Percentiles rank a stretch among this genome's conserved stretches.
phyloP scores from a whole-genome alignment of 805 yeast species.

The Hanseniaspora vineae region DNA sequence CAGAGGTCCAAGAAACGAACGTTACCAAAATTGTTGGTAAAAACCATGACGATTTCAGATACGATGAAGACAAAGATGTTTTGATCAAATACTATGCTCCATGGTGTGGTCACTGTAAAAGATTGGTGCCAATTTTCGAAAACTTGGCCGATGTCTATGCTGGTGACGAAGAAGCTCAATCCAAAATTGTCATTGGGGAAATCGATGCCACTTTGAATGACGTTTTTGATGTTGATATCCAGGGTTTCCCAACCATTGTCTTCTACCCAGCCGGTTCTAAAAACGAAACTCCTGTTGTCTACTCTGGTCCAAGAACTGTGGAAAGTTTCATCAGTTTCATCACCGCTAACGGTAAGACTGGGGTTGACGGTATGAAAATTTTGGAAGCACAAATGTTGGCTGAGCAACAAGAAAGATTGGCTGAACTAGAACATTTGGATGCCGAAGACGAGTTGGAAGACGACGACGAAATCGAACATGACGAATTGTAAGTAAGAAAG shows the following conservation, averaged over 20 bases:
- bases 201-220: conserved; percentile 87
- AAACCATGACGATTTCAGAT: conserved; percentile 60
- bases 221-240: conserved; percentile 56
- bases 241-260: conserved; percentile 87
- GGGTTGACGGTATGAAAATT: conserved; percentile 41
- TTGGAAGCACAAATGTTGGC: conserved; percentile 10
- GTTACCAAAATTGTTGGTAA: conserved; percentile 72
- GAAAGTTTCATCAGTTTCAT: conserved; percentile 61
- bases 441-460: conserved; percentile 11
- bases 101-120: conserved; percentile 97
- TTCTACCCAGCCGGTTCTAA: conserved; percentile 69
- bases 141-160: conserved; percentile 65
- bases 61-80: conserved; percentile 48
- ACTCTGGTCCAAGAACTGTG: conserved; percentile 59
- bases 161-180: conserved; percentile 33
- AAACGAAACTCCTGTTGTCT: conserved; percentile 50
- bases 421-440: conserved; percentile 7
- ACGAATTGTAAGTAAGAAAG: conserved; percentile 23
- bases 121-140: conserved; percentile 76
- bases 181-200: conserved; percentile 64
- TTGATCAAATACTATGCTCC: conserved; percentile 91
- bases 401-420: conserved; percentile 8
- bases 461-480: conserved; percentile 16
- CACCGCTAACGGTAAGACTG: conserved; percentile 49
- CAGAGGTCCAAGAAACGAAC: conserved; percentile 65